Percentiles rank a stretch among this genome's conserved stretches.
Evolutionary conservation across 345 rosid genomes (phyloP).

Genomic region (Syzygium oleosum): DNA sequence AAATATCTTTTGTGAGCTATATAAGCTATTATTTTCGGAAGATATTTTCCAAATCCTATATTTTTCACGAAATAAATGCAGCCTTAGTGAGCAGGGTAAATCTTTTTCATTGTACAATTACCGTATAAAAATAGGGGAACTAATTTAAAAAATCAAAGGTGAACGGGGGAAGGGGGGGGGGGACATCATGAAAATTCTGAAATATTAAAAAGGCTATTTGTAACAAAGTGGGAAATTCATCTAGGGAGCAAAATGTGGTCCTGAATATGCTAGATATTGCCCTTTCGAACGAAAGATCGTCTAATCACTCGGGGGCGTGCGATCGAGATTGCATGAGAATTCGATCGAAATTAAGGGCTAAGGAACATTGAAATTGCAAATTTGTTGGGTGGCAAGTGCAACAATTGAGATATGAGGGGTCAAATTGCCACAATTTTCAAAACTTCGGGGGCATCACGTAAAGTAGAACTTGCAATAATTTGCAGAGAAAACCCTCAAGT

Average conservation of each 20-base stretch:
- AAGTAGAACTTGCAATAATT: background rate
- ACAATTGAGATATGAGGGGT: background rate
- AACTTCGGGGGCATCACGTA: background rate
- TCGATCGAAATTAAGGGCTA: background rate
- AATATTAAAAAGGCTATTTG: background rate
- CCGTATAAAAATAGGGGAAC: background rate
- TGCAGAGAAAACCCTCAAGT: background rate
- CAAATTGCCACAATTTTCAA: background rate
- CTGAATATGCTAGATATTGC: background rate
- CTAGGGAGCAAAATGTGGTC: background rate
- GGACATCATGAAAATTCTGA: background rate
- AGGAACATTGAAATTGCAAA: background rate
- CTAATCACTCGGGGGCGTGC: background rate
- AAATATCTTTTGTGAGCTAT: background rate
- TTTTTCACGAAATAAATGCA: background rate
- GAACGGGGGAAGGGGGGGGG: background rate
- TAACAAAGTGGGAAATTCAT: background rate
- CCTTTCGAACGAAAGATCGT: background rate
- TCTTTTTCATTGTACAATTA: background rate
- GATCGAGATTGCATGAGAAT: background rate
- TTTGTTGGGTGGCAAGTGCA: background rate
- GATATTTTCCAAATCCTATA: background rate
- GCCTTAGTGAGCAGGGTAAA: background rate
- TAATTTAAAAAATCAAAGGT: background rate
- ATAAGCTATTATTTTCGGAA: too few relatives aligned